Base-by-base conservation (phyloP, 2,329 filamentous ascomycete genomes). In the Diaporthe nobilis region DNA sequence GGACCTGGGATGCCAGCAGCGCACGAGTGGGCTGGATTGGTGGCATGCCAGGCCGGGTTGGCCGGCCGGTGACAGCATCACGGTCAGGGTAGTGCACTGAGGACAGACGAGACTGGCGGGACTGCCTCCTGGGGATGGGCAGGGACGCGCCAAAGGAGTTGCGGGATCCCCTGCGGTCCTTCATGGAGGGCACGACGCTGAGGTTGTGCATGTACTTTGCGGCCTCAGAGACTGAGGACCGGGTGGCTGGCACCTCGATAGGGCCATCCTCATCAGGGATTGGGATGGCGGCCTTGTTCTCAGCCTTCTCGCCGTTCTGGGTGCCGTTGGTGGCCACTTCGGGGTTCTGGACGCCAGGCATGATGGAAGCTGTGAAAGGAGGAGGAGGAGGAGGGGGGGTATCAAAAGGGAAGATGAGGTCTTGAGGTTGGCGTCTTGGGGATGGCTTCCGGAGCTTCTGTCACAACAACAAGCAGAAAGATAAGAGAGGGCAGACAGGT, bases 61-160 rank as follows among this genome's bases (percentile, higher is more conserved):
- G 85, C 70, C 82, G 82, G 74, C 84, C 86, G 77, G 88, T 85
- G 72, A 85, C 83, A 75, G 86, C 86, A 79, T 89, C 77, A 17
- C 71, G 81, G 57, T 82, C 82, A 55, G 82, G 81, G 76, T 82
- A 80, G 76, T 83, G 85, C 49, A 93, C 89, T 4, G 91, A 92
- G 15, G 91, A 93, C 68, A 94, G 87, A 57, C 93, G 89, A 6
- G 92, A 94, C 80, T 91, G 89, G 79, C 93, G 90, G 3, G 75
- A 77, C 84, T 94, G 93, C 61, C 92, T 91, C 79, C 91, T 87
- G 67, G 93, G 93, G 79, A 95, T 95, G 71, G 93, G 93, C 22
- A 95, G 89, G 28, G 92, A 90, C 67, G 92, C 88, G 77, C 93
- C 93, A 81, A 95, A 95, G 25, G 93, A 95, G 89, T 95, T 95